Evolutionary conservation across 768 basidiomycete species (phyloP).

Genomic region (Hygrocybe punicea): DNA sequence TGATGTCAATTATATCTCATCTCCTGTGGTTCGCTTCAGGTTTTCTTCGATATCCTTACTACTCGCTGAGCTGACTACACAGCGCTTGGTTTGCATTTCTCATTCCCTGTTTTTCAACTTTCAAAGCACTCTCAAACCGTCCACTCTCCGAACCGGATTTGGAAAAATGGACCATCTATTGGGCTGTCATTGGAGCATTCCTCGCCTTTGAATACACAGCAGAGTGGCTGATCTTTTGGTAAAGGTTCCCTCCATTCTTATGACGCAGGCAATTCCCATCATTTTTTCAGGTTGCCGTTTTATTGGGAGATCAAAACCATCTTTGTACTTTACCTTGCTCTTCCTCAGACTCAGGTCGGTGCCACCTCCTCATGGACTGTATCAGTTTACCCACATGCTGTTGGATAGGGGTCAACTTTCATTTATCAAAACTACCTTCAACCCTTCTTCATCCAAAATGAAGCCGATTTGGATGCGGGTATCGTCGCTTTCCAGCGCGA

Average conservation of each 20-base stretch:
- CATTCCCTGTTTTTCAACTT: constrained; percentile 61
- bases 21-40: constrained; percentile 42
- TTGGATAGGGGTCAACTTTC: constrained; percentile 59
- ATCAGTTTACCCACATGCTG: constrained; percentile 6
- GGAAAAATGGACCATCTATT: constrained; percentile 59
- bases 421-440: constrained; percentile 58
- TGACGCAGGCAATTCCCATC: constrained; percentile 15
- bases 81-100: constrained; percentile 74
- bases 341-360: constrained; percentile 66
- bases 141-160: constrained; percentile 52
- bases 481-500: constrained; percentile 55
- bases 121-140: constrained; percentile 59
- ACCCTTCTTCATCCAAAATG: constrained; percentile 59
- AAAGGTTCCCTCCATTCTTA: constrained; percentile 21
- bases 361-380: no score
- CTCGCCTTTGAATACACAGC: constrained; percentile 60
- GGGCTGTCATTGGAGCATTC: constrained; percentile 59
- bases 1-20: constrained; percentile 49
- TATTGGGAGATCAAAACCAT: constrained; percentile 73
- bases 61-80: constrained; percentile 3
- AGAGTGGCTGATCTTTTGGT: constrained; percentile 68
- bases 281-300: constrained; percentile 60
- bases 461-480: constrained; percentile 56
- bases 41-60: neutral
- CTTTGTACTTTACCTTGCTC: constrained; percentile 62